These are phyloP conservation scores for Angomonas desouzai DNA, from an alignment of 208 protist species.

Conservation along the genomic window DNA sequence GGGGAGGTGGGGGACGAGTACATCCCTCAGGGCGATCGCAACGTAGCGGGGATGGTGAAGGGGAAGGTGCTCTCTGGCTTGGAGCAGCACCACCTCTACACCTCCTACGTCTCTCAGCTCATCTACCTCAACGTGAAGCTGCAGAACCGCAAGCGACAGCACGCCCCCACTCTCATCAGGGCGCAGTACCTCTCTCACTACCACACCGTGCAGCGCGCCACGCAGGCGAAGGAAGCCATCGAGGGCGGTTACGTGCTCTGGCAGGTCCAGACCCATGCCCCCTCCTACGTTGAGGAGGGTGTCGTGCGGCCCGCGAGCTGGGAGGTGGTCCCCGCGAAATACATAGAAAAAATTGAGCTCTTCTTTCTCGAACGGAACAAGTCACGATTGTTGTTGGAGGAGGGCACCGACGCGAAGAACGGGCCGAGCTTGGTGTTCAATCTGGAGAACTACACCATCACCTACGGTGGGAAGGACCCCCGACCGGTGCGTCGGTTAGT, in stretches of 20 bases:
- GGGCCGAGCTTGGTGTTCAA: slow-evolving; percentile 29
- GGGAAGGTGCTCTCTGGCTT: slow-evolving; percentile 40
- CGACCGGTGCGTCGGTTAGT: slow-evolving; percentile 65
- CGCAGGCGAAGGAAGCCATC: slow-evolving; percentile 55
- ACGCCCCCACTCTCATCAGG: slow-evolving; percentile 68
- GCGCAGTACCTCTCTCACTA: slow-evolving; percentile 78
- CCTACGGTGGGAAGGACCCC: slow-evolving; percentile 79
- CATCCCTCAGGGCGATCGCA: slow-evolving; percentile 71
- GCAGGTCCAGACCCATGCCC: slow-evolving; percentile 69
- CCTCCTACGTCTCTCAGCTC: slow-evolving; percentile 40
- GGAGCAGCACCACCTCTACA: slow-evolving; percentile 32
- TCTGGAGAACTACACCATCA: slow-evolving; percentile 47
- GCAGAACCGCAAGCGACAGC: slow-evolving; percentile 52
- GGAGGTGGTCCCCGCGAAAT: slow-evolving; percentile 69
- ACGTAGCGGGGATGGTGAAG: slow-evolving; percentile 53
- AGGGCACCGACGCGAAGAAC: slow-evolving; percentile 23
- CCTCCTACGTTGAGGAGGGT: slow-evolving; percentile 68
- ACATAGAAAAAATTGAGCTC: slow-evolving; percentile 53
- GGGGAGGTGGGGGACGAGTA: slow-evolving; percentile 38
- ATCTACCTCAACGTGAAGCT: slow-evolving; percentile 43
- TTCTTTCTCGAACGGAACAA: slow-evolving; percentile 65
- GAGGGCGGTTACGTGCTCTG: slow-evolving; percentile 74
- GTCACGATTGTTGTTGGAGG: slow-evolving; percentile 43
- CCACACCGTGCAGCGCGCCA: slow-evolving; percentile 49
- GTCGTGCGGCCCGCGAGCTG: slow-evolving; percentile 76